Evolutionary conservation across 345 rosid species (phyloP).

Genomic region (Angophora floribunda): DNA sequence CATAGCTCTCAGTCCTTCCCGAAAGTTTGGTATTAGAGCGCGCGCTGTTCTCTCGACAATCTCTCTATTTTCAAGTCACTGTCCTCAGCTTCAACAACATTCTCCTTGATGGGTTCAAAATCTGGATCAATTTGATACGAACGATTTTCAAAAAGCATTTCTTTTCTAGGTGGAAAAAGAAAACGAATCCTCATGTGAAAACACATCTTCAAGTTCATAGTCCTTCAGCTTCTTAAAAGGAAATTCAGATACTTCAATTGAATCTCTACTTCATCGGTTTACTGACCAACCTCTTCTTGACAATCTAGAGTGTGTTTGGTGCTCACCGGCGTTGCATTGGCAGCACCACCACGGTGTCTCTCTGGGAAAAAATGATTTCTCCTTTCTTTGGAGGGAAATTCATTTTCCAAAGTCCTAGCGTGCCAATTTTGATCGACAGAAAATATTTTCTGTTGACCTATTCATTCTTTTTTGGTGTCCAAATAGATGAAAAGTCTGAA

Average conservation of each 20-base stretch:
- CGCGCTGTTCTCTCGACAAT: neutral
- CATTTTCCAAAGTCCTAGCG: neutral
- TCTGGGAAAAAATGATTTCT: neutral
- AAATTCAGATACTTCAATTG: neutral
- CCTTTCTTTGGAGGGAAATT: neutral
- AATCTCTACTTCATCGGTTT: neutral
- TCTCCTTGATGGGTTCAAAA: neutral
- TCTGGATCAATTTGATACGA: neutral
- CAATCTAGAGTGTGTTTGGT: neutral
- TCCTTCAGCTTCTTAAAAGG: neutral
- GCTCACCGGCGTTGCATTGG: neutral
- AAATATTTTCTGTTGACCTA: neutral
- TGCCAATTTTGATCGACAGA: neutral
- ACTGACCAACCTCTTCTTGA: neutral
- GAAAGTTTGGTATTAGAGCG: too few species aligned
- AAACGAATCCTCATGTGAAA: neutral
- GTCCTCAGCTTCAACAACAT: neutral
- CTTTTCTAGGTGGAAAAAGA: neutral
- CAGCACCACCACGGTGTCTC: neutral
- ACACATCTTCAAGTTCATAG: neutral
- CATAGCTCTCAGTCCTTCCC: neutral
- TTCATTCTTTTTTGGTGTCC: neutral
- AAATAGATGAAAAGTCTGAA: neutral
- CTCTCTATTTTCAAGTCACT: neutral
- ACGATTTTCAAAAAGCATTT: neutral